A percentile compares a stretch with the other conserved stretches of the same genome.
Conservation (phyloP, 805 yeast species). For the Saturnispora galanensis region DNA sequence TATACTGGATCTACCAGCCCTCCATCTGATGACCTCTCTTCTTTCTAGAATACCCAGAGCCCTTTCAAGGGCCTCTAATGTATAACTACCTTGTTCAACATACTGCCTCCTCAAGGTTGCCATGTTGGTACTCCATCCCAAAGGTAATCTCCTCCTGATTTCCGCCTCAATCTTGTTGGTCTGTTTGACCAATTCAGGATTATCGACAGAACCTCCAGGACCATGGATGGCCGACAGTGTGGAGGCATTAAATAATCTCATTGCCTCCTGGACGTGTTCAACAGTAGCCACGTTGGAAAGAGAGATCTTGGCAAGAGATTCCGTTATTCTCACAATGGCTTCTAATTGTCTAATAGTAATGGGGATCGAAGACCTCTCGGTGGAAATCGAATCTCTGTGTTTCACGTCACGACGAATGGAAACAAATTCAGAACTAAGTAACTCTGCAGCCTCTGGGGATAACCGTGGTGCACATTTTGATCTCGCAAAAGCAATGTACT, state of each 20-base stretch:
- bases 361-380: constrained; percentile 91
- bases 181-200: constrained; percentile 52
- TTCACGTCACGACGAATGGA: constrained; percentile 79
- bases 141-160: constrained; percentile 80
- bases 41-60: constrained; percentile 77
- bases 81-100: constrained; percentile 48
- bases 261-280: constrained; percentile 91
- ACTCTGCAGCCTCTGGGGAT: constrained; percentile 81
- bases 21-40: constrained; percentile 76
- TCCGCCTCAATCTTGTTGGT: constrained; percentile 75
- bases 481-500: constrained; percentile 86
- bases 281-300: constrained; percentile 76
- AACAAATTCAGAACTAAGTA: constrained; percentile 85
- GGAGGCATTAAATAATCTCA: constrained; percentile 88
- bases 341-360: constrained; percentile 96
- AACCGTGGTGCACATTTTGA: constrained; percentile 87
- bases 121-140: constrained; percentile 93
- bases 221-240: constrained; percentile 78
- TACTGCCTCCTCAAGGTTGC: constrained; percentile 76
- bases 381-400: constrained; percentile 66
- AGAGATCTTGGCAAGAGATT: constrained; percentile 80
- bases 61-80: constrained; percentile 67
- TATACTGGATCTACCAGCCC: constrained; percentile 78
- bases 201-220: constrained; percentile 38
- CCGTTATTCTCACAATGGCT: constrained; percentile 93